Evolutionary conservation across 805 yeast species (phyloP).

Genomic region (Yarrowia sp.): DNA sequence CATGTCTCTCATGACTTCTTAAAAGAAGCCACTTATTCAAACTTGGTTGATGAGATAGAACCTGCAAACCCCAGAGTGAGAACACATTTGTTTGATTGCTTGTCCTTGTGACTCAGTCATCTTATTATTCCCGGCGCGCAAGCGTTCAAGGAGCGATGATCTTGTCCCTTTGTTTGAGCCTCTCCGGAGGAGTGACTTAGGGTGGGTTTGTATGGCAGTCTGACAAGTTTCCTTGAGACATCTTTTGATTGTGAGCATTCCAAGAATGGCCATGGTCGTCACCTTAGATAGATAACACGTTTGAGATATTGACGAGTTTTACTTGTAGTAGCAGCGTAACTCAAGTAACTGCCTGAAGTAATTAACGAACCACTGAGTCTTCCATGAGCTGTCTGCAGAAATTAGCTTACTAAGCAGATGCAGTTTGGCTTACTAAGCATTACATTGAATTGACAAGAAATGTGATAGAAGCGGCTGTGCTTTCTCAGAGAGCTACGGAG

Average conservation of each 20-base stretch:
- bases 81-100: constrained; percentile 69
- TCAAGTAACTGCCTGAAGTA: too few relatives aligned
- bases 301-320: background rate
- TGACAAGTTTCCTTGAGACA: constrained; percentile 75
- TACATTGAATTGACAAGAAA: too few relatives aligned
- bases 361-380: too few relatives aligned
- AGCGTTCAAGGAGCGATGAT: constrained; percentile 89
- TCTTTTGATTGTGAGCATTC: constrained; percentile 12
- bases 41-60: constrained; percentile 97
- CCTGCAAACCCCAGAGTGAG: constrained; percentile 96
- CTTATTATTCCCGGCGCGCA: constrained; percentile 41
- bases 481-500: too few relatives aligned
- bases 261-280: constrained; percentile 22
- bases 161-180: constrained; percentile 92
- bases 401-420: too few relatives aligned
- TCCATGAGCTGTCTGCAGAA: too few relatives aligned
- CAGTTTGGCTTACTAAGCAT: too few relatives aligned
- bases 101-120: constrained; percentile 52
- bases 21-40: constrained; percentile 99
- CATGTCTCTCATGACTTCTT: constrained; percentile 98
- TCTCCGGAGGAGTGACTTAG: constrained; percentile 82
- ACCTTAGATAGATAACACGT: background rate
- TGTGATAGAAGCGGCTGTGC: too few relatives aligned
- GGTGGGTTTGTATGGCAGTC: constrained; percentile 99
- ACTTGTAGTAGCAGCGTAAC: too few relatives aligned